A percentile compares a stretch with the other conserved stretches of the same genome.
Conservation (phyloP, 352 stramenopile genomes). For the Paralagenidium karlingii region DNA sequence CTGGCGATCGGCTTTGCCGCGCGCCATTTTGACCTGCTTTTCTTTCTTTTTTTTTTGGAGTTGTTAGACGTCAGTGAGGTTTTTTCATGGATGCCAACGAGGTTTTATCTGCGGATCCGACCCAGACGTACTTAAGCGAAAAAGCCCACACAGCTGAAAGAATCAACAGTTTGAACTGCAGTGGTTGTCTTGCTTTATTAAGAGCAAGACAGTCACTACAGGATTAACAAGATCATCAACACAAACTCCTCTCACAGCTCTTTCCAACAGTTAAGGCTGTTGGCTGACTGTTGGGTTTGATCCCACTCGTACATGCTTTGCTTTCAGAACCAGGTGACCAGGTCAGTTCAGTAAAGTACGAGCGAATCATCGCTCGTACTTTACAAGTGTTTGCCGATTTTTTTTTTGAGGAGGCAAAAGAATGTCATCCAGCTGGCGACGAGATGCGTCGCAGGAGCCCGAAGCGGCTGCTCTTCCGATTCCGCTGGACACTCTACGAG, state of each 20-base stretch:
- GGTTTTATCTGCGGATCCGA: background rate
- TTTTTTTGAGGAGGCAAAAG: background rate
- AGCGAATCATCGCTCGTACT: slow-evolving; percentile 33
- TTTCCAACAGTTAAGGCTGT: slow-evolving; percentile 2
- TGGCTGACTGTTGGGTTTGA: background rate
- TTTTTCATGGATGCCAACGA: background rate
- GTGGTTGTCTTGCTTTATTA: slow-evolving; percentile 3
- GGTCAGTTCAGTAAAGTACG: slow-evolving; percentile 11
- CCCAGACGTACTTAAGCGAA: too few species aligned
- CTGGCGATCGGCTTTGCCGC: slow-evolving; percentile 63
- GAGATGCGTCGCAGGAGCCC: slow-evolving; percentile 5
- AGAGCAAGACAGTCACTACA: slow-evolving; percentile 1
- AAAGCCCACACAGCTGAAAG: too few species aligned
- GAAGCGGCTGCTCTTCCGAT: too few species aligned
- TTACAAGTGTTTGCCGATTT: slow-evolving; percentile 2
- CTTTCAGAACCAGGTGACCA: too few species aligned
- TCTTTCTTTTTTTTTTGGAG: background rate
- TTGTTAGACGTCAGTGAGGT: background rate
- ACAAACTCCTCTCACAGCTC: background rate
- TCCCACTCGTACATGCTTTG: too few species aligned
- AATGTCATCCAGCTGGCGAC: background rate
- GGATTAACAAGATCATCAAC: background rate
- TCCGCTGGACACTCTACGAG: slow-evolving; percentile 22
- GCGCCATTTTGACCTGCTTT: slow-evolving; percentile 31
- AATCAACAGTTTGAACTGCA: background rate